These are phyloP conservation scores for Kwoniella shivajii DNA, from an alignment of 1,284 basidiomycete genomes.

Conservation along the genomic window DNA sequence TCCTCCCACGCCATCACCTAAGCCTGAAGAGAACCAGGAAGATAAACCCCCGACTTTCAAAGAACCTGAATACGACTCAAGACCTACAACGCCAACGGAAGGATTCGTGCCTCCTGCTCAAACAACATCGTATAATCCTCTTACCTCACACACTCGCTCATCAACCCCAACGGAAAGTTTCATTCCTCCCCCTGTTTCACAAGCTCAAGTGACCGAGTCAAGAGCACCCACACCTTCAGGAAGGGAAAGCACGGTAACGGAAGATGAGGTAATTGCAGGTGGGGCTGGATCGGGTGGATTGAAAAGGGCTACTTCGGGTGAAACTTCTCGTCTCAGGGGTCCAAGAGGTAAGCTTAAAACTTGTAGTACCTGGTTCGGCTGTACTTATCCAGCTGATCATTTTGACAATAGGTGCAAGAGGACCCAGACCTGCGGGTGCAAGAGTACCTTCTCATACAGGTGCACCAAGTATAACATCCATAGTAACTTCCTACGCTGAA, in stretches of 20 bases:
- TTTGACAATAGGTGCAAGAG: constrained; percentile 30
- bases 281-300: constrained; percentile 46
- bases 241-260: constrained; percentile 6
- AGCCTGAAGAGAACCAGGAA: constrained; percentile 1
- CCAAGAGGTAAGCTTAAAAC: constrained; percentile 30
- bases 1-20: constrained; percentile 16
- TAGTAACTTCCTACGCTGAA: constrained; percentile 6
- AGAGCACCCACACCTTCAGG: constrained; percentile 1
- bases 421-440: constrained; percentile 39
- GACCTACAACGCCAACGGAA: constrained; percentile 7
- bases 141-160: background rate
- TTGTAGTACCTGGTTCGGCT: background rate
- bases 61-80: constrained; percentile 1
- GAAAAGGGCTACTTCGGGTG: constrained; percentile 57
- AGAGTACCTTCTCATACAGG: constrained; percentile 23
- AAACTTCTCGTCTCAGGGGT: constrained; percentile 53
- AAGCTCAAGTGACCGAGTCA: background rate
- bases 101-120: constrained; percentile 1
- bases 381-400: background rate
- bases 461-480: constrained; percentile 6
- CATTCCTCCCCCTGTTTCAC: constrained; percentile 1
- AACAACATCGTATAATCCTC: background rate
- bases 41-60: constrained; percentile 12
- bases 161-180: constrained; percentile 6
- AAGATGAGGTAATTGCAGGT: constrained; percentile 27